Conservation (phyloP, 805 yeast species). For the Monosporozyma aerobia region DNA sequence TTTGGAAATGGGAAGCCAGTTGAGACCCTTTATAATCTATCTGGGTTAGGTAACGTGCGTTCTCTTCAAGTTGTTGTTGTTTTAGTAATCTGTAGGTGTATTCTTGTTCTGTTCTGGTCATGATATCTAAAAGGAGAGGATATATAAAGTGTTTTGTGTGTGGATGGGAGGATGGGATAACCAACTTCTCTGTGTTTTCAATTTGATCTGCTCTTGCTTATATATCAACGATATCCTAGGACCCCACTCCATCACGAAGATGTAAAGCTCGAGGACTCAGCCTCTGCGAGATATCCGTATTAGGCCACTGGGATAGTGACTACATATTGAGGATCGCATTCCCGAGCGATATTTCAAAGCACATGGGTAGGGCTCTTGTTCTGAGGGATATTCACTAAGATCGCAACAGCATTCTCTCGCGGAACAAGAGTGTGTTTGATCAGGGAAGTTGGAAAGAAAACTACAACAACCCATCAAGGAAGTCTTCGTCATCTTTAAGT, state of each 20-base stretch:
- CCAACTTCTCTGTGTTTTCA: too few relatives aligned
- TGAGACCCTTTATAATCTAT: constrained; percentile 26
- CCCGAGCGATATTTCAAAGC: neutral
- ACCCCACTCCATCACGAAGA: too few relatives aligned
- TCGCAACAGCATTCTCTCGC: neutral
- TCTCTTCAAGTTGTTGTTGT: constrained; percentile 15
- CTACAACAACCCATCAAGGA: constrained; percentile 21
- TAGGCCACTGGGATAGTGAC: neutral
- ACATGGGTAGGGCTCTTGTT: neutral
- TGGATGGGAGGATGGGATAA: neutral
- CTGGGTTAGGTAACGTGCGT: constrained; percentile 21
- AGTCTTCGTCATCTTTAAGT: constrained; percentile 19
- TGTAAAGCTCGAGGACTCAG: neutral
- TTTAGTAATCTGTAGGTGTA: constrained; percentile 6
- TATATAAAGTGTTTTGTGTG: neutral
- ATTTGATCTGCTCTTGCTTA: too few relatives aligned
- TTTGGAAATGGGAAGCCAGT: constrained; percentile 13
- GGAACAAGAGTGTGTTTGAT: neutral
- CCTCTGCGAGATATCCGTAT: neutral
- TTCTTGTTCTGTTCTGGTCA: neutral
- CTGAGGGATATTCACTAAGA: neutral
- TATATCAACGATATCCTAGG: too few relatives aligned
- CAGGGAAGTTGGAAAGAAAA: neutral
- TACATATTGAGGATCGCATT: neutral
- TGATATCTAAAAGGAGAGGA: neutral